Conservation (phyloP, 768 basidiomycete species). For the Termitomyces sp. region DNA sequence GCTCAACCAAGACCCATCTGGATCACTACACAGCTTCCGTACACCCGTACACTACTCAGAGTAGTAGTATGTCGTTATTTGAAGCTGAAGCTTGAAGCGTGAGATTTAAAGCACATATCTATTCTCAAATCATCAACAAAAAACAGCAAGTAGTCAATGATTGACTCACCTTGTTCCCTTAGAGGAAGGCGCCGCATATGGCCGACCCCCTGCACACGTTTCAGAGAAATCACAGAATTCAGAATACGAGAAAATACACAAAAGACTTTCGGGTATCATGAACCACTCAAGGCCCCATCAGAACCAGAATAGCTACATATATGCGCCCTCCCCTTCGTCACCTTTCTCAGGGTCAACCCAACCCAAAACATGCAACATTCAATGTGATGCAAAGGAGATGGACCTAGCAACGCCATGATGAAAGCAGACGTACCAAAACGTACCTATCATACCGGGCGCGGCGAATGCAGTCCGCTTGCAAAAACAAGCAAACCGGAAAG, state of each 20-base stretch:
- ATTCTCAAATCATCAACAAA: constrained; percentile 5
- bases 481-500: not conserved
- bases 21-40: too few species aligned
- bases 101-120: not conserved
- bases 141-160: not conserved
- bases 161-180: constrained; percentile 13
- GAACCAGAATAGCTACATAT: not conserved
- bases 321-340: not conserved
- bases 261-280: constrained; percentile 13
- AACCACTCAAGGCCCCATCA: not conserved
- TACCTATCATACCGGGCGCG: constrained; percentile 6
- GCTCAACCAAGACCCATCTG: not conserved
- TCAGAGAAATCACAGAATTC: constrained; percentile 14
- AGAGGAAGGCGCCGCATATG: constrained; percentile 8
- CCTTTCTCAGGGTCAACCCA: not conserved
- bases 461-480: not conserved
- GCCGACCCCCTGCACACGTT: constrained; percentile 10
- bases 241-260: constrained; percentile 9
- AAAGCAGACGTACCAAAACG: constrained; percentile 5
- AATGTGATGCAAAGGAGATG: not conserved
- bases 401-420: not conserved
- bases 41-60: not conserved
- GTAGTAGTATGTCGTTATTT: not conserved
- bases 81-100: not conserved
- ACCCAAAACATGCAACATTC: not conserved